A percentile compares a stretch with the other conserved stretches of the same genome.
Evolutionary conservation across 805 yeast species (phyloP).

Genomic region (Lipomyces yamadae): DNA sequence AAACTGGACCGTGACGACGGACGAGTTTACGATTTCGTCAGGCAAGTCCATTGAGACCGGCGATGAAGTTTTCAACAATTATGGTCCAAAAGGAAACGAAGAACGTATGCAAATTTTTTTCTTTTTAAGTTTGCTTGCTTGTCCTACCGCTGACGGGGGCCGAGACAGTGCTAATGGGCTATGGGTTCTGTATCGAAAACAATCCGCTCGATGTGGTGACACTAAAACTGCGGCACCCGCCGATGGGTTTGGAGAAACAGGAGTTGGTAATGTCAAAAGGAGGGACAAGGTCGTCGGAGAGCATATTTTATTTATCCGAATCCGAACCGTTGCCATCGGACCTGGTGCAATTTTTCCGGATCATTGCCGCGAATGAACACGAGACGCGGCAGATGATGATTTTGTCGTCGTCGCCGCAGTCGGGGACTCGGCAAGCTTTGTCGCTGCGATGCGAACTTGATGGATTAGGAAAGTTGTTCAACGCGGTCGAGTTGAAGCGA

Average conservation of each 20-base stretch:
- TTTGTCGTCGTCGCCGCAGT: not conserved
- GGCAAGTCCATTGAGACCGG: constrained; percentile 42
- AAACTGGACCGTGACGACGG: constrained; percentile 56
- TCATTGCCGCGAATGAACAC: constrained; percentile 18
- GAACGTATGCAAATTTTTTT: constrained; percentile 49
- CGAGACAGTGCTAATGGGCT: constrained; percentile 62
- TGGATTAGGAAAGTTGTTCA: constrained; percentile 15
- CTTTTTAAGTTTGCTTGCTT: not conserved
- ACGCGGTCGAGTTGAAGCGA: constrained; percentile 17
- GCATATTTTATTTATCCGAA: constrained; percentile 16
- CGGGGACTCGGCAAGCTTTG: too few relatives aligned
- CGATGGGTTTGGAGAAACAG: not conserved
- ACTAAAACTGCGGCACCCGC: constrained; percentile 52
- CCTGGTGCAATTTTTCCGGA: constrained; percentile 15
- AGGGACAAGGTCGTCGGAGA: not conserved
- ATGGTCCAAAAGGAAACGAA: constrained; percentile 87
- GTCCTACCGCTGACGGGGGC: not conserved
- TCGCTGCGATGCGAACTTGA: constrained; percentile 18
- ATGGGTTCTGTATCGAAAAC: constrained; percentile 71
- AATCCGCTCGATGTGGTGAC: constrained; percentile 64
- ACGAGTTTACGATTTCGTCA: constrained; percentile 50
- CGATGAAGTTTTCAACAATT: constrained; percentile 72
- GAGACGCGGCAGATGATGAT: constrained; percentile 2
- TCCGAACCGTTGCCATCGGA: constrained; percentile 17
- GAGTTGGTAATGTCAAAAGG: too few relatives aligned